A percentile compares a stretch with the other conserved stretches of the same genome.
Evolutionary conservation across 495 filamentous ascomycete species (phyloP).

Genomic region (Cairneyella variabilis): DNA sequence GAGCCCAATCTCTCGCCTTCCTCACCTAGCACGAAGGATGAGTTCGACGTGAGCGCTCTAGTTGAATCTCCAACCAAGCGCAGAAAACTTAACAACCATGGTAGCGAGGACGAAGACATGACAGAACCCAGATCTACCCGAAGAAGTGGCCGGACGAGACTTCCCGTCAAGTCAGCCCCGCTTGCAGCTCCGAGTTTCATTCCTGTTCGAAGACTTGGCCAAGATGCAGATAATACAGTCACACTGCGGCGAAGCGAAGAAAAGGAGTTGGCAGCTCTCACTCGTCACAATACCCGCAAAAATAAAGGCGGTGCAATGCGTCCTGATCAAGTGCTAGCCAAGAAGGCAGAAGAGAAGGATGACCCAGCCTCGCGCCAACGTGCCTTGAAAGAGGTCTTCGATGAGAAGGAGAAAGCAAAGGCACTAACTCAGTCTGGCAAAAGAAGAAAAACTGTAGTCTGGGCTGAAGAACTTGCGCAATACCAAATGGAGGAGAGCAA

Average conservation of each 20-base stretch:
- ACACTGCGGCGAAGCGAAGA: constrained; percentile 39
- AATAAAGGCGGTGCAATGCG: constrained; percentile 44
- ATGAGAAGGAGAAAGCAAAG: constrained; percentile 18
- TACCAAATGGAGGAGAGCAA: constrained; percentile 17
- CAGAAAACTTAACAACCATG: constrained; percentile 2
- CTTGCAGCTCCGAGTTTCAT: constrained; percentile 25
- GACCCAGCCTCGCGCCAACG: constrained; percentile 19
- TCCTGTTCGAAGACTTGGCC: constrained; percentile 24
- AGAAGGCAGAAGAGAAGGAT: constrained; percentile 27
- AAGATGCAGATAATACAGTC: constrained; percentile 27
- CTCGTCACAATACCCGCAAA: constrained; percentile 48
- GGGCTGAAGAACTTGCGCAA: constrained; percentile 27
- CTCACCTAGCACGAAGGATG: constrained; percentile 13
- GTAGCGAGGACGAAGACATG: constrained; percentile 10
- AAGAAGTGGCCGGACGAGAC: constrained; percentile 25
- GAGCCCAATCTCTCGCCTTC: constrained; percentile 29
- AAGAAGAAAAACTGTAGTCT: constrained; percentile 21
- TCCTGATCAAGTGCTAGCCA: constrained; percentile 30
- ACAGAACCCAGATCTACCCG: constrained; percentile 14
- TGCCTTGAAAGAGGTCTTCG: constrained; percentile 22
- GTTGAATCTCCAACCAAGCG: constrained; percentile 13
- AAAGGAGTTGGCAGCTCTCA: constrained; percentile 45
- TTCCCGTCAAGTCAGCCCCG: constrained; percentile 21
- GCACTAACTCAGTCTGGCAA: constrained; percentile 5
- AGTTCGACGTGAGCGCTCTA: constrained; percentile 21